phyloP scores from a whole-genome alignment of 176 grass and related monocot genomes.

The Avena insularis region DNA sequence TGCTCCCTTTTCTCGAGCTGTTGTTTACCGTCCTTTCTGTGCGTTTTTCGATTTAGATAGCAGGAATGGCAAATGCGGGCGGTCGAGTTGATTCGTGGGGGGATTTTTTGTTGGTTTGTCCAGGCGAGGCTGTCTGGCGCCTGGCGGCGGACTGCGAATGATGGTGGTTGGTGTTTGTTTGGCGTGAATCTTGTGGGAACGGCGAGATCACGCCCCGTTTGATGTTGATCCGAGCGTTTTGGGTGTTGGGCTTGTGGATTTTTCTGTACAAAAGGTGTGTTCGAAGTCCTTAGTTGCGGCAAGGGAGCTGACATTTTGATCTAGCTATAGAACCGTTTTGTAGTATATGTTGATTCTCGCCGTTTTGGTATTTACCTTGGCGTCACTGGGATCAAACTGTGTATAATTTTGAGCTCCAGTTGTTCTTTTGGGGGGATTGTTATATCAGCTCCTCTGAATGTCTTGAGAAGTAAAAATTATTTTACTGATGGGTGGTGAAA shows the following conservation, averaged over 20 bases:
- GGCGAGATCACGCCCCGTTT: neutral
- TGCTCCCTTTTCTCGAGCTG: neutral
- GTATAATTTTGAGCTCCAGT: neutral
- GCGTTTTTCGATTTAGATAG: neutral
- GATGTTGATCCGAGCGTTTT: neutral
- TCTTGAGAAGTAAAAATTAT: too few species aligned
- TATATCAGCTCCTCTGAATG: too few species aligned
- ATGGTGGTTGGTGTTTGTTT: neutral
- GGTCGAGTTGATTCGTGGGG: neutral
- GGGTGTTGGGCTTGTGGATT: neutral
- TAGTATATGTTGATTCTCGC: neutral
- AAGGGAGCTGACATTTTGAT: slow-evolving; percentile 18
- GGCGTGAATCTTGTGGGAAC: neutral
- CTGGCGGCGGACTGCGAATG: neutral
- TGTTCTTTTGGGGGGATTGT: neutral
- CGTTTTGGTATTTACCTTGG: neutral
- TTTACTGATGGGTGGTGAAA: neutral
- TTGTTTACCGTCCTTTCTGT: too few species aligned
- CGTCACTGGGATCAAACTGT: neutral
- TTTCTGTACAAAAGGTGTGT: neutral
- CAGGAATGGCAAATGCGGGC: slow-evolving; percentile 25
- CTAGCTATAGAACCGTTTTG: neutral
- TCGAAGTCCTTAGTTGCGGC: neutral
- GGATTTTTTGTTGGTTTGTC: neutral
- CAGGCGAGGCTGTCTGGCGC: neutral